Evolutionary conservation across 345 rosid species (phyloP), one percentile per base, ranked within the genome.

Genomic region (Microcos paniculata): DNA sequence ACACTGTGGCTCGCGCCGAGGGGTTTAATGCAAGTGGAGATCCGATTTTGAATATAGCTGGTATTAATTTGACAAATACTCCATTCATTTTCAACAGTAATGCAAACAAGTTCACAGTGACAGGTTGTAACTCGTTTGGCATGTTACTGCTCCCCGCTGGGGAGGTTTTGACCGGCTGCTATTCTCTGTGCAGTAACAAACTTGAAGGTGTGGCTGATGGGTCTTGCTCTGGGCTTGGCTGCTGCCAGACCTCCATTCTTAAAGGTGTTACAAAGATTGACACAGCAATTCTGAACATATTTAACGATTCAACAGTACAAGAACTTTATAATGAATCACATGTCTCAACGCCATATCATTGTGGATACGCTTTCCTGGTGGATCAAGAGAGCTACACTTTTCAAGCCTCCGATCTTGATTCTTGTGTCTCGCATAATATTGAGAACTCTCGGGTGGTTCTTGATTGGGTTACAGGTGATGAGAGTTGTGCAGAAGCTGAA

Each of bases 341-440:
- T 1, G 8, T 53, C 15, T 28, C 28, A 0, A 0, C 0, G 6
- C 53, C 42, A 31, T 59, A 69, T 62, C 71, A 55, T 15, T 79
- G 82, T 38, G 76, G 64, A 48, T 79, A 23, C 55, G 76, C 79
- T 3, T 79, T 79, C 40, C 6, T 79, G 3, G 31, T 19, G 35
- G 76, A 70, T 8, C 23, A 12, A 19, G 67, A 21, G 10, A 13
- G 9, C 1, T 75, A 62, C 72, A 45, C 10, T 45, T 67, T 67
- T 24, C 31, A 24, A 4, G 19, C 35, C 21, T 14, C 71, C 1
- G 51, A 67, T 28, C 33, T 67, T 9, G 53, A 43, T 45, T 12
- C 2, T 4, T 48, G 51, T 43, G 8, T 2, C 30, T 23, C 30
- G 55, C 45, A 19, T 10, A 48, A 61, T 40, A 61, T 61, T 30